A percentile compares a stretch with the other conserved stretches of the same genome.
Conservation (phyloP, 208 protist genomes). For the Entamoeba histolytica region DNA sequence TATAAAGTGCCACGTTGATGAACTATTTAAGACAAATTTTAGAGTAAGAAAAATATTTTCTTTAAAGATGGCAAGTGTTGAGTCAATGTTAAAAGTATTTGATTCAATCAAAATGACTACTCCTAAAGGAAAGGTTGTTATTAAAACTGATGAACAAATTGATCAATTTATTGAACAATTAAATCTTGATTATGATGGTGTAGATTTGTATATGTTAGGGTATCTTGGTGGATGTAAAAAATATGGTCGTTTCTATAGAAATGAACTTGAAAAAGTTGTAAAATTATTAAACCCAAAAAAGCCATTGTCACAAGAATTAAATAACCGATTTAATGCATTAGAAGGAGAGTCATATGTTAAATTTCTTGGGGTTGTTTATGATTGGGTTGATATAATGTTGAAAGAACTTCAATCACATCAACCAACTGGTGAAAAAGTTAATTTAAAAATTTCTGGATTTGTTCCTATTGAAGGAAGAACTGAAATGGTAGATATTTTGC, state of each 20-base stretch:
- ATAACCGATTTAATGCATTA: not conserved
- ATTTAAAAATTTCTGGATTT: not conserved
- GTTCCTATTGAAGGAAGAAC: not conserved
- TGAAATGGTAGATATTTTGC: not conserved
- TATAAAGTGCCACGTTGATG: no score
- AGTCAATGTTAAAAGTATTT: no score
- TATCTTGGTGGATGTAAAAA: not conserved
- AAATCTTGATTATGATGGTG: not conserved
- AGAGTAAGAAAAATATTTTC: no score
- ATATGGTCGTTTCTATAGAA: not conserved
- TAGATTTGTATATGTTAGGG: not conserved
- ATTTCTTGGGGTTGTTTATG: not conserved
- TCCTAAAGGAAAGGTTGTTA: no score
- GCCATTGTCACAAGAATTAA: not conserved
- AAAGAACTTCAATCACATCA: not conserved
- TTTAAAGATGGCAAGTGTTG: no score
- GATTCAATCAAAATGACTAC: no score
- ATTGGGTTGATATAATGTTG: not conserved
- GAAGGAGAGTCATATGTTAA: not conserved
- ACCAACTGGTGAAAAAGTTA: not conserved
- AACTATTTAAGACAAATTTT: no score
- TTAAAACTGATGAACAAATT: not conserved
- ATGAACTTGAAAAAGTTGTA: not conserved
- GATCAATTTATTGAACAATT: not conserved
- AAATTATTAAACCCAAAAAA: not conserved